A percentile compares a stretch with the other conserved stretches of the same genome.
Conservation (phyloP, 2,329 filamentous ascomycete genomes). For the Rasamsonia emersonii region DNA sequence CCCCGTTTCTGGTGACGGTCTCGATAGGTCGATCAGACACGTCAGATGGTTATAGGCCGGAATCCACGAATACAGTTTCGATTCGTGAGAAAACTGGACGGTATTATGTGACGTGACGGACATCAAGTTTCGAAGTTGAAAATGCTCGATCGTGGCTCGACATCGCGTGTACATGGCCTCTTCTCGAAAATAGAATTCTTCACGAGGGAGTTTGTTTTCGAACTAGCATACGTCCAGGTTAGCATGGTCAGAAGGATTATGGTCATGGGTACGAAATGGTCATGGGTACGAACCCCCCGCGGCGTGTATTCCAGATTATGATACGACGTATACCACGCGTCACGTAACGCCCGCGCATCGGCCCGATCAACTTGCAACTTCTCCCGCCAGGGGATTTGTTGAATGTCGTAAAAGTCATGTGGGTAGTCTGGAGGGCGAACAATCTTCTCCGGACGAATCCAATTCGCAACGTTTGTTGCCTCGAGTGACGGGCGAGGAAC, state of each 20-base stretch:
- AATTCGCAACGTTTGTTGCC: constrained; percentile 24
- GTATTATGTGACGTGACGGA: constrained; percentile 47
- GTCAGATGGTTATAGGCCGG: constrained; percentile 34
- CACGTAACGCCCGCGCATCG: constrained; percentile 29
- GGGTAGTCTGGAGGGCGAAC: constrained; percentile 21
- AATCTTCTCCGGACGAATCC: constrained; percentile 24
- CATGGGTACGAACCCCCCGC: constrained; percentile 12
- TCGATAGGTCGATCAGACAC: constrained; percentile 42
- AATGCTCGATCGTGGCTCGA: constrained; percentile 46
- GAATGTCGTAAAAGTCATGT: constrained; percentile 28
- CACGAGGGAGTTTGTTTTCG: constrained; percentile 25
- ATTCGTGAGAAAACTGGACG: constrained; percentile 44
- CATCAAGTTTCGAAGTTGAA: constrained; percentile 52
- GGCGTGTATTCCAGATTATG: constrained; percentile 27
- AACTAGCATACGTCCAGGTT: constrained; percentile 15
- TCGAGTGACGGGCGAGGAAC: constrained; percentile 18
- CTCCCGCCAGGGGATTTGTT: constrained; percentile 34
- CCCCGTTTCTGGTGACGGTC: constrained; percentile 28
- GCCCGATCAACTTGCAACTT: constrained; percentile 26
- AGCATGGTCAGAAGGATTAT: no score
- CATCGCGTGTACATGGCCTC: constrained; percentile 42
- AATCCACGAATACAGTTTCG: constrained; percentile 42
- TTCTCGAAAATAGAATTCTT: constrained; percentile 41
- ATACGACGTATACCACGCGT: constrained; percentile 34
- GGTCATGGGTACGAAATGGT: no score